Evolutionary conservation across 75 land plant genomes (phyloP).

Genomic region (Cupressus sempervirens): DNA sequence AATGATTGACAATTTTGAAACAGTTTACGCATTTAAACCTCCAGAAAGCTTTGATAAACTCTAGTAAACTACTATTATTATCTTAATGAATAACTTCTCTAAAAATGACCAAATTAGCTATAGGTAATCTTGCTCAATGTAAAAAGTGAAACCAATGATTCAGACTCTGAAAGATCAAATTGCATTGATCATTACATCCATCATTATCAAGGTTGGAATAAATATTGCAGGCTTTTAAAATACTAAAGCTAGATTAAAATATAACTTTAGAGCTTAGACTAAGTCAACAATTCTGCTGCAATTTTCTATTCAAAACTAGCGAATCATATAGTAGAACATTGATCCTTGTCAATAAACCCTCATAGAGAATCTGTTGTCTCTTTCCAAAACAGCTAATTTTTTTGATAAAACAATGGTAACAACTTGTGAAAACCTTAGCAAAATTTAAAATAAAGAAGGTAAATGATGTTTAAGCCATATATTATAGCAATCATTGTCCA

Average conservation of each 20-base stretch:
- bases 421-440: background rate
- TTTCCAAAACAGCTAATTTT: too few species aligned
- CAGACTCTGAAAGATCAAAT: background rate
- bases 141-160: background rate
- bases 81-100: background rate
- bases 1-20: background rate
- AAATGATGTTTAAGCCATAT: background rate
- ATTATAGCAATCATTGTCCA: background rate
- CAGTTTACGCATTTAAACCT: background rate
- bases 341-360: background rate
- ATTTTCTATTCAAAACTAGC: background rate
- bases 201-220: background rate
- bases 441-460: background rate
- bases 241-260: background rate
- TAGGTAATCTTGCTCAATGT: background rate
- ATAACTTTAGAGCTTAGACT: background rate
- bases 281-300: background rate
- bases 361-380: background rate
- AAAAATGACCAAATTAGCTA: background rate
- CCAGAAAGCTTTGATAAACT: background rate
- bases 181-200: background rate
- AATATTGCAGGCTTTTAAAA: background rate
- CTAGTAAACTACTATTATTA: background rate
- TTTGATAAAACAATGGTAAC: background rate
- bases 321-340: background rate